phyloP scores from a whole-genome alignment of 345 rosid species.

The Eucalyptus polyanthemos region DNA sequence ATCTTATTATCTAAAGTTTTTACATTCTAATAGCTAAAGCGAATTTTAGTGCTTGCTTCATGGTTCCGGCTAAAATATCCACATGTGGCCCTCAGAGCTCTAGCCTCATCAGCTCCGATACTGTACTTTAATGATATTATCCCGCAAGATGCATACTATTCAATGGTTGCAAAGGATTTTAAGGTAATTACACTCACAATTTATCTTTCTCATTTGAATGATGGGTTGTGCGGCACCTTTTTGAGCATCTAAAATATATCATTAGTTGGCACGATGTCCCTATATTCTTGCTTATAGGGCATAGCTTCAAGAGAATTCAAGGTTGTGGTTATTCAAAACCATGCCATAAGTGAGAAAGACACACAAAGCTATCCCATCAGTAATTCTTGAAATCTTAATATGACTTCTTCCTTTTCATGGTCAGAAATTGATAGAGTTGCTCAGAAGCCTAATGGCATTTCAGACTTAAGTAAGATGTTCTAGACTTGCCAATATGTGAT shows the following conservation, averaged over 20 bases:
- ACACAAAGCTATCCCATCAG: not conserved
- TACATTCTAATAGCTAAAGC: not conserved
- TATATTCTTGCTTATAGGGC: not conserved
- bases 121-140: not conserved
- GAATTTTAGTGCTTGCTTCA: not conserved
- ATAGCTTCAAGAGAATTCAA: not conserved
- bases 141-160: not conserved
- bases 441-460: not conserved
- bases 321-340: not conserved
- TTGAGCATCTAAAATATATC: not conserved
- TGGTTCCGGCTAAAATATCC: not conserved
- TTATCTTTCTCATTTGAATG: not conserved
- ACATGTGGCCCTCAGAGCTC: not conserved
- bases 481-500: not conserved
- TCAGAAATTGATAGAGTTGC: not conserved
- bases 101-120: not conserved
- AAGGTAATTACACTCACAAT: not conserved
- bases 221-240: not conserved
- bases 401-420: not conserved
- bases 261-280: not conserved
- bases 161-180: not conserved
- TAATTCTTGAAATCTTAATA: not conserved
- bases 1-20: not conserved
- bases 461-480: not conserved
- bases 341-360: not conserved